Evolutionary conservation across 2,329 filamentous ascomycete genomes (phyloP).

Genomic region (Neophaeococcomyces mojaviensis): DNA sequence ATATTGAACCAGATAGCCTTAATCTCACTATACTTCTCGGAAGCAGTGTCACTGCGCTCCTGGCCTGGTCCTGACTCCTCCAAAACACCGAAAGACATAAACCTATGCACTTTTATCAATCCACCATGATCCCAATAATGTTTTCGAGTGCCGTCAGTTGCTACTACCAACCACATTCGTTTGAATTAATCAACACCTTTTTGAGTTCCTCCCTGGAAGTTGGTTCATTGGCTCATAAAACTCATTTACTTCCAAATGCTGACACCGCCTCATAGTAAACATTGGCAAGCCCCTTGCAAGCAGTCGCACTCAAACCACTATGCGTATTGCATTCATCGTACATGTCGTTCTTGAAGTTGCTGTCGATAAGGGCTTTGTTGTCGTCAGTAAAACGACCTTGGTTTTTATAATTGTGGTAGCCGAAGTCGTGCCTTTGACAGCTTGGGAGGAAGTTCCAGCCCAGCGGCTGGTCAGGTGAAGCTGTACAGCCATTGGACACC

Average conservation of each 20-base stretch:
- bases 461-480: constrained; percentile 27
- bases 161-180: too few relatives aligned
- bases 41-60: too few relatives aligned
- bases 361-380: constrained; percentile 41
- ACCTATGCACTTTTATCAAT: too few relatives aligned
- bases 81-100: too few relatives aligned
- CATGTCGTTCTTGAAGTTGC: constrained; percentile 40
- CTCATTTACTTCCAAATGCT: too few relatives aligned
- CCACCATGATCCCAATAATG: too few relatives aligned
- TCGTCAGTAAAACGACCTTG: constrained; percentile 42
- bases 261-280: constrained; percentile 30
- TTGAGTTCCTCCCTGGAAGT: too few relatives aligned
- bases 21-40: too few relatives aligned
- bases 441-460: constrained; percentile 31
- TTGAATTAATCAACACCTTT: too few relatives aligned
- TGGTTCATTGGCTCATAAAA: too few relatives aligned
- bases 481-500: constrained; percentile 31
- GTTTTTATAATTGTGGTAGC: constrained; percentile 46
- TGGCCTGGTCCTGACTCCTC: too few relatives aligned
- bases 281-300: constrained; percentile 26
- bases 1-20: too few relatives aligned
- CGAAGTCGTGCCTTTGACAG: constrained; percentile 52
- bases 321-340: constrained; percentile 26
- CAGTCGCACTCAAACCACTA: constrained; percentile 8
- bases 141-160: not conserved